These are phyloP conservation scores for Dothideomycetes sp. DNA, from an alignment of 2,329 filamentous ascomycete genomes.

Conservation along the genomic window DNA sequence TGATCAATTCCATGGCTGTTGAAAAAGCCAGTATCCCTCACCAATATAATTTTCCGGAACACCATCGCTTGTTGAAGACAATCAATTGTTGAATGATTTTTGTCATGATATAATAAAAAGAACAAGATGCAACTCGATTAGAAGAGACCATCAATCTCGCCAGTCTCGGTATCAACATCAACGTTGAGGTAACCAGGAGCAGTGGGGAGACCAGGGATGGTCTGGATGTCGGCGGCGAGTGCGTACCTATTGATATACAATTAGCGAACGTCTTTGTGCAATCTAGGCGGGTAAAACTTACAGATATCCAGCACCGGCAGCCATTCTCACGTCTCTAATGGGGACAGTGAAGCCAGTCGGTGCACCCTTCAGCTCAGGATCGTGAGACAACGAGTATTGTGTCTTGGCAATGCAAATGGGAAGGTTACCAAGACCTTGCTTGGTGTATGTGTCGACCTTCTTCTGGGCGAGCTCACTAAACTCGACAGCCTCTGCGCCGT, in stretches of 20 bases:
- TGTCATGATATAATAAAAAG: not conserved
- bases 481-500: conserved; percentile 79
- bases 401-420: conserved; percentile 98
- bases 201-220: conserved; percentile 89
- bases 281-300: too few relatives aligned
- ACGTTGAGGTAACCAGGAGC: conserved; percentile 94
- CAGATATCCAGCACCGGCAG: conserved; percentile 86
- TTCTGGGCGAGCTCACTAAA: conserved; percentile 90
- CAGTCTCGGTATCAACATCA: conserved; percentile 49
- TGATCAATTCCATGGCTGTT: too few relatives aligned
- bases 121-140: conserved; percentile 34
- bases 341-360: conserved; percentile 90
- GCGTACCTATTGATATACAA: conserved; percentile 60
- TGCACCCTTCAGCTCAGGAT: conserved; percentile 87
- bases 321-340: conserved; percentile 86
- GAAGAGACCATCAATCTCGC: conserved; percentile 62
- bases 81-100: conserved; percentile 5
- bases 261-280: too few relatives aligned
- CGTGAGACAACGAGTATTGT: conserved; percentile 91
- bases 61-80: conserved; percentile 6
- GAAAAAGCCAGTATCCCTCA: conserved; percentile 2
- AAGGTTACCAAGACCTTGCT: conserved; percentile 82
- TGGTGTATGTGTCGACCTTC: conserved; percentile 91
- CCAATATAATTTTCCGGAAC: conserved; percentile 6
- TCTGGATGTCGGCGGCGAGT: conserved; percentile 93